Percentiles rank a stretch among this genome's conserved stretches.
Conservation (phyloP, 306 rosid species). For the Corylus avellana region DNA sequence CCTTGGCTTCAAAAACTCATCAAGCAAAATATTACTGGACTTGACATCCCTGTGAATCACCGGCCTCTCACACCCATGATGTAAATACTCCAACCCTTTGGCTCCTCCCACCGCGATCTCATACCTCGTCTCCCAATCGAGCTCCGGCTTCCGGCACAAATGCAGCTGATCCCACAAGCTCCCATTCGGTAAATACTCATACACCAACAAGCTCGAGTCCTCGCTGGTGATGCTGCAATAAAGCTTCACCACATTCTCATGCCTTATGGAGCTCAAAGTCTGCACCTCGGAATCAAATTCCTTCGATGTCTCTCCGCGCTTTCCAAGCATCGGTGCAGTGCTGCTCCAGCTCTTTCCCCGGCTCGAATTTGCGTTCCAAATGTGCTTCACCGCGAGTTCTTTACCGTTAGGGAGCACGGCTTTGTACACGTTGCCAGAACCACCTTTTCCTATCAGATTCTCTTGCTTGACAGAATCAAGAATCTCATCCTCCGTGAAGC, state of each 20-base stretch:
- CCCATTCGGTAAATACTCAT: slow-evolving; percentile 83
- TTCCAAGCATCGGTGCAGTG: slow-evolving; percentile 55
- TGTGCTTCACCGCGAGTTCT: slow-evolving; percentile 89
- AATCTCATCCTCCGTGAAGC: slow-evolving; percentile 79
- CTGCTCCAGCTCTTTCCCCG: slow-evolving; percentile 30
- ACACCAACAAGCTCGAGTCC: slow-evolving; percentile 88
- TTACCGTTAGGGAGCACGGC: slow-evolving; percentile 61
- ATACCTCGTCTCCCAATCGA: slow-evolving; percentile 85
- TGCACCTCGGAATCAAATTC: slow-evolving; percentile 85
- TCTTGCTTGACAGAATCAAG: slow-evolving; percentile 78
- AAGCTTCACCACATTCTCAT: slow-evolving; percentile 90
- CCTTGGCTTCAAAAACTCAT: slow-evolving; percentile 82
- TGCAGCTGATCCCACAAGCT: slow-evolving; percentile 91
- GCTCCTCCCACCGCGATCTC: slow-evolving; percentile 88
- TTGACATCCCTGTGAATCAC: slow-evolving; percentile 92
- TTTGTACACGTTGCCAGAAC: slow-evolving; percentile 86
- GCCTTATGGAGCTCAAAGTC: slow-evolving; percentile 81
- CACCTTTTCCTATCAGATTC: slow-evolving; percentile 89
- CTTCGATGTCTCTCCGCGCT: slow-evolving; percentile 38
- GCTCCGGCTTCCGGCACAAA: slow-evolving; percentile 58
- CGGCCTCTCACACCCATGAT: slow-evolving; percentile 77
- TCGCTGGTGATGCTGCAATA: slow-evolving; percentile 87
- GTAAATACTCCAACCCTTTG: slow-evolving; percentile 88
- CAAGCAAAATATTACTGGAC: slow-evolving; percentile 86
- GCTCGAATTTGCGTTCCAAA: slow-evolving; percentile 57